Base-by-base conservation (phyloP, 257 asterid genomes). In the Nicotiana noctiflora region DNA sequence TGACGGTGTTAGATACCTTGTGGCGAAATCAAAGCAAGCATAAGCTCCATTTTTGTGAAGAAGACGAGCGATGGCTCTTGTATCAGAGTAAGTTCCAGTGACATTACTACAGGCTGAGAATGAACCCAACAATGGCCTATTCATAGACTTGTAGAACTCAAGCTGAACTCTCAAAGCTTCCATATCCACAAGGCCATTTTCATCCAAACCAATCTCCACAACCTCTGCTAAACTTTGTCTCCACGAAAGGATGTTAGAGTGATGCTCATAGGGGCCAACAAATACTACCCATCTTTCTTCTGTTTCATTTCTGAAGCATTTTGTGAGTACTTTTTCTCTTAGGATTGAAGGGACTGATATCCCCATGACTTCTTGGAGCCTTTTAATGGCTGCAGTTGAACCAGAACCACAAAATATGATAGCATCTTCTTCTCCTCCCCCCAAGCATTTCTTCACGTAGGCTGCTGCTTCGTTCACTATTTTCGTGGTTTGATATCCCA, bases 41-140 rank as follows among this genome's bases (percentile, higher is more conserved):
- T 89, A 87, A 0, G 89, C 97, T 55, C 94, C 97, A 62, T 84
- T 84, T 46, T 37, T 85, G 77, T 93, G 97, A 46, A 93, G 88
- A 5, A 90, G 90, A 5, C 89, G 77, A 63, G 96, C 89, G 0
- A 91, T 70, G 55, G 84, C 89, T 0, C 89, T 80, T 0, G 94
- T 91, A 75, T 91, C 86, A 0, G 94, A 81, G 11, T 63, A 32
- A 40, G 88, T 84, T n/a, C 97, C 97, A 49, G 93, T 89, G 52
- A 93, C 96, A 46, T 93, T 93, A 79, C 96, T 93, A 51, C 97
- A 93, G 44, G 94, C 97, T 2, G 97, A 93, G 88, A 93, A 91
- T 1, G 97, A 91, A 1, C 94, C 94, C 17, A 93, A 87, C 75
- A 93, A 80, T 0, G 89, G 92, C 23, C 94, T 83, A 40, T 87